phyloP scores from a whole-genome alignment of 2,329 filamentous ascomycete species.

The Alternaria sp. region DNA sequence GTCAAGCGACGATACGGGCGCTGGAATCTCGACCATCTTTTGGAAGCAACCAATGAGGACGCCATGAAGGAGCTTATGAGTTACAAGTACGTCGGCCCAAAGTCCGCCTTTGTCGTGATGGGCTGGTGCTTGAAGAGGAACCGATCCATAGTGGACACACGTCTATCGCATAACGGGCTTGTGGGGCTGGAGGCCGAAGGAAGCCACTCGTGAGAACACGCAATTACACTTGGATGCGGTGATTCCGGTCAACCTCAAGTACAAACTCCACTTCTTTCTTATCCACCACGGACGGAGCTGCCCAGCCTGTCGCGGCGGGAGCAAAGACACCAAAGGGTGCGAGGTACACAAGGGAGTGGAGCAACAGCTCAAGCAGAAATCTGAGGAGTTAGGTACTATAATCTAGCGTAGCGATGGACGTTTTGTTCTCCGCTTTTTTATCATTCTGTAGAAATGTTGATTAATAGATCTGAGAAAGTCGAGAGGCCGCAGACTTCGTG shows the following conservation, averaged over 20 bases:
- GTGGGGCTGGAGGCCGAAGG: conserved; percentile 17
- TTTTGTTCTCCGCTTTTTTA: not conserved
- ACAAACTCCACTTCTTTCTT: conserved; percentile 14
- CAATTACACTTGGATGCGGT: conserved; percentile 16
- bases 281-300: conserved; percentile 16
- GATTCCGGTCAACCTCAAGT: conserved; percentile 10
- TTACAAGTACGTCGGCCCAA: conserved; percentile 18
- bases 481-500: not conserved
- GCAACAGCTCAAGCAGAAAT: not conserved
- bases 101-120: conserved; percentile 19
- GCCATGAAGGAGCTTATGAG: conserved; percentile 19
- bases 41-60: conserved; percentile 13
- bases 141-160: conserved; percentile 16
- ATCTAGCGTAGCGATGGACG: not conserved
- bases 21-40: conserved; percentile 13
- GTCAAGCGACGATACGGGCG: conserved; percentile 14
- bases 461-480: not conserved
- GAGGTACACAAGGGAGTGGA: not conserved
- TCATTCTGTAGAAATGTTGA: not conserved
- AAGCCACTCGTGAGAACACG: conserved; percentile 12
- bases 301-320: conserved; percentile 11
- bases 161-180: conserved; percentile 16
- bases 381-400: accelerated
- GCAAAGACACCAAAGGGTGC: not conserved
- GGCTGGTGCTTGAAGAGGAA: conserved; percentile 19